Base-by-base conservation (phyloP, 805 yeast genomes). In the Suhomyces sp. region DNA sequence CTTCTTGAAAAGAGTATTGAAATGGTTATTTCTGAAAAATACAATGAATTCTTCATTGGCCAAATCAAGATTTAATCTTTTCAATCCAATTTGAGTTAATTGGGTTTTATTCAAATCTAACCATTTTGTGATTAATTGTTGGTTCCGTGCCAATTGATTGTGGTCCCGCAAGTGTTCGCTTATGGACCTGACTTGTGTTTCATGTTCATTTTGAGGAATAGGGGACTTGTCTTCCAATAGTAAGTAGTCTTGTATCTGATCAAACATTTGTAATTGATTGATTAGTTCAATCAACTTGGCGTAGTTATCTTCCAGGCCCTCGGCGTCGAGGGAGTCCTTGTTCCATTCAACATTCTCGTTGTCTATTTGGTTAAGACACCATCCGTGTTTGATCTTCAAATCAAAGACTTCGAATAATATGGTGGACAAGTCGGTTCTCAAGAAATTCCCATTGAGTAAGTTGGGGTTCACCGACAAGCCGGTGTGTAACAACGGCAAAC, bases 11-110 rank as follows among this genome's bases (percentile, higher is more conserved):
- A 90, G 54, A 0, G 96, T 87, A 44, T 75, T 75, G 59, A 86
- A 91, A 56, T 88, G 96, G 56, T 93, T 90, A 58, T 93, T 91
- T 51, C 97, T 72, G 65, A 90, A 93, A 42, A 91, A 74, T 0
- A 91, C 78, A 1, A 81, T 76, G 36, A 81, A 69, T 5, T 80
- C 72, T 26, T 79, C 79, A 11, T 72, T 69, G 1, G 58, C 52
- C 18, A 86, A 53, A 3, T 68, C 50, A 5, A 60, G 54, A 40
- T 65, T 63, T 42, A 85, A 54, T 34, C 63, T 62, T 1, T 53
- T 38, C 10, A 85, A 55, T 0, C 98, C 98, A 31, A 66, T 60
- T 1, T 63, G 65, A 0, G 98, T 87, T 49, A 90, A 61, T 52
- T 91, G 96, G 0, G 95, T 79, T 6, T 79, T 76, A 44, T 88